Conservation (phyloP, 176 grass and related monocot species). For the Ampelocalamus luodianensis region DNA sequence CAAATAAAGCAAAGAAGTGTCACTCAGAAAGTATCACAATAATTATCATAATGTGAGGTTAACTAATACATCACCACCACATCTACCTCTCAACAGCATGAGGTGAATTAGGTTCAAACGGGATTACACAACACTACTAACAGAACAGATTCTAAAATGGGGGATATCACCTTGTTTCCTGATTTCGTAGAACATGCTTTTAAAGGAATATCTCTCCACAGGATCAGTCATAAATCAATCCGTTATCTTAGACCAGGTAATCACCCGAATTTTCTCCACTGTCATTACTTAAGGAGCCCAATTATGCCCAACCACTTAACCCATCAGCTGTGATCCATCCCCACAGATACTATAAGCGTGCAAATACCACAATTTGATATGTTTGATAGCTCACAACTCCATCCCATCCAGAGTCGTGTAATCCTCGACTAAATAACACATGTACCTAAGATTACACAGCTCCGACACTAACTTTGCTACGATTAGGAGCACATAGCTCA, state of each 20-base stretch:
- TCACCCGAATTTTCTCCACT: neutral
- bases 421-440: neutral
- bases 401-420: neutral
- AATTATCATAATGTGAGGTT: neutral
- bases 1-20: neutral
- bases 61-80: neutral
- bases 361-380: neutral
- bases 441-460: neutral
- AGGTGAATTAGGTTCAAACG: neutral
- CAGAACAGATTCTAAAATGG: neutral
- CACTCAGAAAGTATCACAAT: neutral
- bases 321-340: neutral
- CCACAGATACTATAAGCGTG: neutral
- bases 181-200: conserved; percentile 8
- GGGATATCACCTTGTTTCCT: neutral
- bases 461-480: neutral
- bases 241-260: neutral
- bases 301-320: neutral
- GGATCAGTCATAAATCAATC: neutral
- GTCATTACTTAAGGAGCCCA: neutral
- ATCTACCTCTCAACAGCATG: neutral
- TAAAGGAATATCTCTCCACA: neutral
- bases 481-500: neutral
- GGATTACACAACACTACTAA: neutral
- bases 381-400: neutral